These are phyloP conservation scores for Grammothele lineata DNA, from an alignment of 768 basidiomycete species.

Conservation along the genomic window DNA sequence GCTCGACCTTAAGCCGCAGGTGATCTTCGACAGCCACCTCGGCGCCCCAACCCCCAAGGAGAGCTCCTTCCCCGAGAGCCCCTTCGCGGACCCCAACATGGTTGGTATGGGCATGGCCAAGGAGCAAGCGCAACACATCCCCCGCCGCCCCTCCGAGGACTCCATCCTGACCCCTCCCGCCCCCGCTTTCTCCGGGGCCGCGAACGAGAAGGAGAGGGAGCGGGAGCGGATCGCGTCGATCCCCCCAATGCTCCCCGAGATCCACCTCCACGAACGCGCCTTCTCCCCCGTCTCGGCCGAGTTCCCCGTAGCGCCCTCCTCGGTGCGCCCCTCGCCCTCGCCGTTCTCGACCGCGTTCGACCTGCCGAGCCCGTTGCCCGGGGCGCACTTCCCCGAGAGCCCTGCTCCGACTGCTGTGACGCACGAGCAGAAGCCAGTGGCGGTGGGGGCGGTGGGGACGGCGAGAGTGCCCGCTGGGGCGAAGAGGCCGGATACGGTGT, in stretches of 20 bases:
- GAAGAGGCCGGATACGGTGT: conserved; percentile 46
- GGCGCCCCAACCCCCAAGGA: conserved; percentile 3
- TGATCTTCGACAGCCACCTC: conserved; percentile 7
- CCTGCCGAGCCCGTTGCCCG: conserved; percentile 15
- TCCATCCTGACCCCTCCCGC: conserved; percentile 24
- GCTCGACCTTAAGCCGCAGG: conserved; percentile 10
- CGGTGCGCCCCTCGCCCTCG: conserved; percentile 19
- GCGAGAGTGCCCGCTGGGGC: conserved; percentile 9
- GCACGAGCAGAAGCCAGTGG: neutral
- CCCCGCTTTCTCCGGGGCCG: conserved; percentile 27
- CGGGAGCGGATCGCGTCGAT: conserved; percentile 41
- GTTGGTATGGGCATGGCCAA: conserved; percentile 6
- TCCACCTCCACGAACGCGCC: conserved; percentile 39
- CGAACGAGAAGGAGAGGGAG: conserved; percentile 16
- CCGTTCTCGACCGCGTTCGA: conserved; percentile 21
- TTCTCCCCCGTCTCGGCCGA: conserved; percentile 34
- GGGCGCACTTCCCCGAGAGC: conserved; percentile 17
- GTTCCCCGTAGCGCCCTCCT: conserved; percentile 18
- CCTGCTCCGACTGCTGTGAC: conserved; percentile 2
- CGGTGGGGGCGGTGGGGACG: neutral
- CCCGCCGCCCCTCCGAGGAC: conserved; percentile 11
- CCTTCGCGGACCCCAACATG: conserved; percentile 25
- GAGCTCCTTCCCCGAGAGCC: conserved; percentile 20
- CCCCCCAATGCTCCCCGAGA: conserved; percentile 54
- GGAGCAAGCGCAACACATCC: conserved; percentile 12